These are phyloP conservation scores for Umbelopsis ramanniana DNA, from an alignment of 192 early-diverging fungal genomes.

Conservation along the genomic window DNA sequence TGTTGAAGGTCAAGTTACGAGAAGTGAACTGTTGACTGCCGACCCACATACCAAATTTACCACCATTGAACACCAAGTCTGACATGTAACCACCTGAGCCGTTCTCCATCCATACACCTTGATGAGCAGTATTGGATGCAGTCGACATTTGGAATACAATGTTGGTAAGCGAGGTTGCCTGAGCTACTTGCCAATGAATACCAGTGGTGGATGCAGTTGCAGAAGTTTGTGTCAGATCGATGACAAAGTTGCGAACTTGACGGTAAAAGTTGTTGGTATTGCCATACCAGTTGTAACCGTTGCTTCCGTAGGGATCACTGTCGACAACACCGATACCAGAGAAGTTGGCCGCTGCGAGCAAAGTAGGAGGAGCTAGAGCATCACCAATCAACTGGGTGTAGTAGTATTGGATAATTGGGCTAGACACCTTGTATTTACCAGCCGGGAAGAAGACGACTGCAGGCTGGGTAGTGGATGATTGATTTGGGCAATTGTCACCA, in stretches of 20 bases:
- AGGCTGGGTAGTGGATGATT: slow-evolving; percentile 41
- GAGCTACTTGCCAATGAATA: slow-evolving; percentile 52
- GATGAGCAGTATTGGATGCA: slow-evolving; percentile 32
- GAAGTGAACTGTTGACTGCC: slow-evolving; percentile 52
- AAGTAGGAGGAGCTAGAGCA: slow-evolving; percentile 37
- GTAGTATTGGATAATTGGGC: slow-evolving; percentile 44
- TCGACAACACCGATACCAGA: slow-evolving; percentile 46
- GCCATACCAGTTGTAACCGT: slow-evolving; percentile 37
- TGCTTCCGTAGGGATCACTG: slow-evolving; percentile 42
- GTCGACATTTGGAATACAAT: slow-evolving; percentile 39
- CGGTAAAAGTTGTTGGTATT: slow-evolving; percentile 53
- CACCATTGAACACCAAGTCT: slow-evolving; percentile 47
- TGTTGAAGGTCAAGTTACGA: slow-evolving; percentile 41
- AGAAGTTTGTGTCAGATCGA: slow-evolving; percentile 43
- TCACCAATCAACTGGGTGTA: slow-evolving; percentile 51
- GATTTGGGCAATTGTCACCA: slow-evolving; percentile 34
- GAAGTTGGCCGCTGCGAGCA: slow-evolving; percentile 43
- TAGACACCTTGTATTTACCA: slow-evolving; percentile 43
- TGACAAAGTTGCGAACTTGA: slow-evolving; percentile 47
- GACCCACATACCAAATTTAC: slow-evolving; percentile 43
- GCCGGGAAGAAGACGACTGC: slow-evolving; percentile 50
- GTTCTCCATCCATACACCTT: slow-evolving; percentile 54
- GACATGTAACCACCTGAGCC: slow-evolving; percentile 54
- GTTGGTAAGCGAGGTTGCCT: slow-evolving; percentile 46
- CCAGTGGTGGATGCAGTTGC: slow-evolving; percentile 28